These are phyloP conservation scores for Acacia crassicarpa DNA, from an alignment of 306 rosid species.

Conservation along the genomic window DNA sequence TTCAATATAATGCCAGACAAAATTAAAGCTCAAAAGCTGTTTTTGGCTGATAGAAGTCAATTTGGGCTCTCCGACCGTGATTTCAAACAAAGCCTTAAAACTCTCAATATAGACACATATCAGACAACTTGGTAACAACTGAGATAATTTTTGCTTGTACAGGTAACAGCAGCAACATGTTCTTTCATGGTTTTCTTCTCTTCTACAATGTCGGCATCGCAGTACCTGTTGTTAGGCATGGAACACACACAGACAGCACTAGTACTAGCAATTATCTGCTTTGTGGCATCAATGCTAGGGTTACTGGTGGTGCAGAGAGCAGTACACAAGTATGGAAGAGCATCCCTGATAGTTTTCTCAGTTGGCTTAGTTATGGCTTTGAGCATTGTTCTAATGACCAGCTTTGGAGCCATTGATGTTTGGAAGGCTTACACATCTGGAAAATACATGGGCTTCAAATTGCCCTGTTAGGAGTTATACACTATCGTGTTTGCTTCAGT, in stretches of 20 bases:
- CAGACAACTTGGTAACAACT: background rate
- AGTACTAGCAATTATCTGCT: conserved; percentile 55
- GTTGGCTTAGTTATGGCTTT: conserved; percentile 72
- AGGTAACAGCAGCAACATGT: conserved; percentile 88
- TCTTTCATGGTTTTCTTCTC: conserved; percentile 97
- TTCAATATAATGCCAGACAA: too few species aligned
- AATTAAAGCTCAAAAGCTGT: too few species aligned
- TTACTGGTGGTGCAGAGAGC: conserved; percentile 66
- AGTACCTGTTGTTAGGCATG: conserved; percentile 77
- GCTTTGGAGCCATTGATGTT: conserved; percentile 63
- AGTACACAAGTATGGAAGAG: conserved; percentile 66
- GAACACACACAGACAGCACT: conserved; percentile 57
- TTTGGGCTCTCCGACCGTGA: too few species aligned
- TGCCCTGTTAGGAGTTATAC: conserved; percentile 65
- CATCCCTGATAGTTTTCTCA: conserved; percentile 82
- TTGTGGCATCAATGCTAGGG: conserved; percentile 72
- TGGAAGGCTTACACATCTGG: conserved; percentile 65
- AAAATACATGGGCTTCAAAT: conserved; percentile 77
- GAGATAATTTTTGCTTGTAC: background rate
- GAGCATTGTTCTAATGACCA: conserved; percentile 80
- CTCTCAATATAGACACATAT: background rate
- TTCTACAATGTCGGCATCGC: conserved; percentile 79
- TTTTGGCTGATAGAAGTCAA: too few species aligned
- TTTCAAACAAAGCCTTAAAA: too few species aligned
- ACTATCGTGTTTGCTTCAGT: conserved; percentile 15